Percentiles rank a stretch among this genome's conserved stretches.
phyloP scores from a whole-genome alignment of 345 rosid species.

The Cardamine chenopodiifolia region DNA sequence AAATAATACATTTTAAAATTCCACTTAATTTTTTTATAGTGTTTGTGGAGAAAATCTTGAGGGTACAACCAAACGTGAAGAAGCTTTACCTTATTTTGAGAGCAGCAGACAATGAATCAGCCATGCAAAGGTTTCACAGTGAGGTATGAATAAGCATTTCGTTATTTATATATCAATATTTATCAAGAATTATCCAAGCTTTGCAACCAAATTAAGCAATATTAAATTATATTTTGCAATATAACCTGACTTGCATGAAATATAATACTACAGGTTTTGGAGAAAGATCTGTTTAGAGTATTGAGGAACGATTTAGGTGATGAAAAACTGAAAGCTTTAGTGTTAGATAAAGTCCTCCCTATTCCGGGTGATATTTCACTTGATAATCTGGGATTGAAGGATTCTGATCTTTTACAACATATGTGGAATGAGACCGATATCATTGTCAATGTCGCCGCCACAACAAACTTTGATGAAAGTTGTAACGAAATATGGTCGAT shows the following conservation, averaged over 20 bases:
- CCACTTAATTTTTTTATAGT: conserved; percentile 44
- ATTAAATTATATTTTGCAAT: background rate
- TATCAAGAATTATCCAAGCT: background rate
- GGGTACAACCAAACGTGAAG: conserved; percentile 83
- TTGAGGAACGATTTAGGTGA: conserved; percentile 49
- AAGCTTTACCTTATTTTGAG: conserved; percentile 76
- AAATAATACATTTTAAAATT: background rate
- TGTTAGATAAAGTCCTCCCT: conserved; percentile 55
- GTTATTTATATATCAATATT: background rate
- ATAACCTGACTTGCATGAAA: background rate
- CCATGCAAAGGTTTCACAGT: conserved; percentile 58
- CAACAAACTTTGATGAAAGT: conserved; percentile 81
- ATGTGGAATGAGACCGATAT: conserved; percentile 56
- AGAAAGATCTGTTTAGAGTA: conserved; percentile 60
- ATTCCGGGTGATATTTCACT: conserved; percentile 59
- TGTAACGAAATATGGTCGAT: conserved; percentile 2
- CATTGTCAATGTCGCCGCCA: conserved; percentile 70
- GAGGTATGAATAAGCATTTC: conserved; percentile 52
- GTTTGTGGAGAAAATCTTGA: conserved; percentile 75
- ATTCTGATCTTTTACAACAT: conserved; percentile 44
- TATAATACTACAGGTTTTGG: conserved; percentile 46
- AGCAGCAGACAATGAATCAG: conserved; percentile 70
- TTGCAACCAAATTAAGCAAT: background rate
- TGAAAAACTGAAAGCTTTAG: conserved; percentile 39
- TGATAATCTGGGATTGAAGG: conserved; percentile 54